Conservation (phyloP, 352 stramenopile genomes). For the Plasmopara muralis region DNA sequence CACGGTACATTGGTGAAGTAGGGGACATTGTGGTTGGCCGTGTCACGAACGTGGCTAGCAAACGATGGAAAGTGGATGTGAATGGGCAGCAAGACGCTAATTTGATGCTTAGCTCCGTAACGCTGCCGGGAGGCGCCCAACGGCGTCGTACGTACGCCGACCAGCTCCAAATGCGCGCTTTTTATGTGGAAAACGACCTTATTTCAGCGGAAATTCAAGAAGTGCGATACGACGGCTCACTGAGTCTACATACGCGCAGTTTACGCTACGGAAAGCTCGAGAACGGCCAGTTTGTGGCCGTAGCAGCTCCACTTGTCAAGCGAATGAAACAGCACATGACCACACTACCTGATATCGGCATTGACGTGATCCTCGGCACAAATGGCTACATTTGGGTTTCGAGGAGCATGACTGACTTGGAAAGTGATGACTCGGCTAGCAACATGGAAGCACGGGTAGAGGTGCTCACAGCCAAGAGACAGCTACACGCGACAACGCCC, state of each 20-base stretch:
- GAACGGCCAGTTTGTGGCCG: constrained; percentile 90
- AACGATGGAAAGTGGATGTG: constrained; percentile 94
- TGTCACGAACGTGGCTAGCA: constrained; percentile 89
- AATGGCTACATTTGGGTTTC: constrained; percentile 96
- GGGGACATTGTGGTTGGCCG: constrained; percentile 96
- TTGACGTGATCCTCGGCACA: constrained; percentile 91
- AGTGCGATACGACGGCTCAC: constrained; percentile 86
- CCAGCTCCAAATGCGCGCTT: constrained; percentile 93
- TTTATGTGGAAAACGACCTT: constrained; percentile 94
- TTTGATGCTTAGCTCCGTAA: constrained; percentile 93
- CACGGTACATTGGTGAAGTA: constrained; percentile 91
- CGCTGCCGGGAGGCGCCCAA: constrained; percentile 92
- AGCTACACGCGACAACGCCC: constrained; percentile 76
- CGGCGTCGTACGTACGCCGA: constrained; percentile 96
- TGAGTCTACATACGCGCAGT: constrained; percentile 92
- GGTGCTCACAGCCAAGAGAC: constrained; percentile 86
- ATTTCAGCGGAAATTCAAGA: constrained; percentile 90
- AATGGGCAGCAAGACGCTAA: constrained; percentile 75
- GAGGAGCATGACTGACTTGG: constrained; percentile 60
- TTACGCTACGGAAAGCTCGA: constrained; percentile 93
- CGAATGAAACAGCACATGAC: constrained; percentile 94
- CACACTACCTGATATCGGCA: constrained; percentile 57
- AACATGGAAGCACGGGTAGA: constrained; percentile 85
- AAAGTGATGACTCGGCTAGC: constrained; percentile 38
- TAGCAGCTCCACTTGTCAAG: constrained; percentile 88